Conservation (phyloP, 257 asterid genomes). For the Agastache rugosa region DNA sequence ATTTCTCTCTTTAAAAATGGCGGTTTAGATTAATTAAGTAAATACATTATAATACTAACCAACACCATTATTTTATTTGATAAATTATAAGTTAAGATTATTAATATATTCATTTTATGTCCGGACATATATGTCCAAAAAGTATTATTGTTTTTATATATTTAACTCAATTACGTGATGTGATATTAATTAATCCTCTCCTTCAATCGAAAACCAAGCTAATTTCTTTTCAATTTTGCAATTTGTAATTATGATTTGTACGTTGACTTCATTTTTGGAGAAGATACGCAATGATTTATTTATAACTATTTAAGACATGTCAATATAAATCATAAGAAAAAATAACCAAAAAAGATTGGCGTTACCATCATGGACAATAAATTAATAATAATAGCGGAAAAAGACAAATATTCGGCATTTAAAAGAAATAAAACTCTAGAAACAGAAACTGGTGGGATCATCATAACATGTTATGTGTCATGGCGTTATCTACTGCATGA, state of each 20-base stretch:
- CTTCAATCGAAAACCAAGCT: too few species aligned
- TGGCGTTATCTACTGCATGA: constrained; percentile 6
- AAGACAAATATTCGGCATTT: constrained; percentile 21
- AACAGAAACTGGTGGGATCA: constrained; percentile 42
- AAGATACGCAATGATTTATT: neutral
- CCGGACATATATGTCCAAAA: too few species aligned
- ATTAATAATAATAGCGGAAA: neutral
- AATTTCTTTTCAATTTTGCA: too few species aligned
- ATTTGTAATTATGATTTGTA: neutral
- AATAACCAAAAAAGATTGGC: neutral
- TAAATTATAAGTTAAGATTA: too few species aligned
- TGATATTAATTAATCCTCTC: too few species aligned
- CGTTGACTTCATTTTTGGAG: neutral
- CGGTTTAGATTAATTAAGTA: too few species aligned
- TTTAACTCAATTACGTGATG: neutral
- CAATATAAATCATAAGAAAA: neutral
- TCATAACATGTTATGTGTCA: neutral
- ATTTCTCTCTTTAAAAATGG: too few species aligned
- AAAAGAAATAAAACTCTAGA: constrained; percentile 35
- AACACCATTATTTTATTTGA: too few species aligned
- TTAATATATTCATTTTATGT: too few species aligned
- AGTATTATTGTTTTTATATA: too few species aligned
- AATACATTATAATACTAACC: too few species aligned
- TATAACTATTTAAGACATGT: neutral
- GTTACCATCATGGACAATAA: neutral